Conservation (phyloP, 1,284 basidiomycete species). For the Sutorius eximius region DNA sequence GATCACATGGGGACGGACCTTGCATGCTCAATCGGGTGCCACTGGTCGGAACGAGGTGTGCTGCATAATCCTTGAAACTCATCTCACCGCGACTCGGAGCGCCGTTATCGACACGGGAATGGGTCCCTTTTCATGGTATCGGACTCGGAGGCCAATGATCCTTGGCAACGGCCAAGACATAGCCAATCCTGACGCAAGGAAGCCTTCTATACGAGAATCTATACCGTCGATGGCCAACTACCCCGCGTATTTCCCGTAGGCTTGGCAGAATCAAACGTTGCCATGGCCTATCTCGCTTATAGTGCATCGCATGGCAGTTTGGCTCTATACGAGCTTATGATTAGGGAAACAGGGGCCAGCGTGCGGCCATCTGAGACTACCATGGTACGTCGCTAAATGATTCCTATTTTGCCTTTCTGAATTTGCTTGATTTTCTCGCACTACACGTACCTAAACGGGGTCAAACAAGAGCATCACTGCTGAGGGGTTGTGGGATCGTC, state of each 20-base stretch:
- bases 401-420: constrained; percentile 66
- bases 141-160: constrained; percentile 73
- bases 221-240: constrained; percentile 53
- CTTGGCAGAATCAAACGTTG: not conserved
- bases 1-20: constrained; percentile 38
- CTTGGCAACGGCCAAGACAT: constrained; percentile 51
- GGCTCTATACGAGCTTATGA: constrained; percentile 20
- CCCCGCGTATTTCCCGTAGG: constrained; percentile 38
- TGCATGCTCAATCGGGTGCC: constrained; percentile 69
- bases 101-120: constrained; percentile 42
- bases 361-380: constrained; percentile 57
- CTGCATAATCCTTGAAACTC: constrained; percentile 67
- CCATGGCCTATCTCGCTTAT: constrained; percentile 46
- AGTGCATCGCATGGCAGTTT: constrained; percentile 64
- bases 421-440: constrained; percentile 55
- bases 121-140: constrained; percentile 72
- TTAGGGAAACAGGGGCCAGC: not conserved
- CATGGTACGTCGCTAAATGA: constrained; percentile 72
- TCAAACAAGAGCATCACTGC: constrained; percentile 68
- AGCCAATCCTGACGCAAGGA: not conserved
- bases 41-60: constrained; percentile 60
- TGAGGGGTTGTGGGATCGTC: constrained; percentile 24
- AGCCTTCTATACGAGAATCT: not conserved
- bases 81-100: constrained; percentile 61
- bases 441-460: constrained; percentile 65